Evolutionary conservation across 2,329 filamentous ascomycete species (phyloP).

Genomic region (Ambrosiella cleistominuta): DNA sequence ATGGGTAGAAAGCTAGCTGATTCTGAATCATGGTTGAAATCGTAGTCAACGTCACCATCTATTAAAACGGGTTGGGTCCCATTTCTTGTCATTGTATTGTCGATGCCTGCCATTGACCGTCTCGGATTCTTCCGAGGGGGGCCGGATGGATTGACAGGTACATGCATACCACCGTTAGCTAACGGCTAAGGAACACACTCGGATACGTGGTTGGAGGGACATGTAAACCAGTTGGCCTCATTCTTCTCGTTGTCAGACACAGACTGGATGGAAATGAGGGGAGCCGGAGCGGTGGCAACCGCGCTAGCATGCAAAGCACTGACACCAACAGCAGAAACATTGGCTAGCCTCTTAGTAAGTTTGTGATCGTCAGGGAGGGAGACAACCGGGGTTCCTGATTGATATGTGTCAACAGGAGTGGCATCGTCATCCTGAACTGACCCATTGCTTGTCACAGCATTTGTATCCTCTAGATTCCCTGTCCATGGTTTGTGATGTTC

Average conservation of each 20-base stretch:
- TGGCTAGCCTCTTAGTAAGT: background rate
- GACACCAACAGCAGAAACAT: background rate
- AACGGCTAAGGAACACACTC: background rate
- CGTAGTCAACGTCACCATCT: background rate
- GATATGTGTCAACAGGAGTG: background rate
- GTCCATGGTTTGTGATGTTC: too few species aligned
- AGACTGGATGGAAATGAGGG: background rate
- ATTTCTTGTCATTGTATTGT: background rate
- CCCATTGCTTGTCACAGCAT: too few species aligned
- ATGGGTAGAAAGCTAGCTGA: slow-evolving; percentile 7
- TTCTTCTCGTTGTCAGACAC: background rate
- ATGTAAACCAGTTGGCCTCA: background rate
- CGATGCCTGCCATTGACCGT: background rate
- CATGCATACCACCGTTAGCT: background rate
- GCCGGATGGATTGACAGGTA: slow-evolving; percentile 14
- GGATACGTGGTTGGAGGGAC: background rate
- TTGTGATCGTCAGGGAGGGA: background rate
- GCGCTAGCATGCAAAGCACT: background rate
- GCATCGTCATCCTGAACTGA: background rate
- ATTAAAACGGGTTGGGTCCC: background rate
- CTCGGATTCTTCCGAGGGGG: slow-evolving; percentile 13
- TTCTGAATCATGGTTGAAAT: slow-evolving; percentile 5
- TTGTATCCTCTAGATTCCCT: too few species aligned
- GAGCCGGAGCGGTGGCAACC: background rate
- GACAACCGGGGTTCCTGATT: too few species aligned